A percentile compares a stretch with the other conserved stretches of the same genome.
Conservation (phyloP, 768 basidiomycete species). For the Boletales sp. region DNA sequence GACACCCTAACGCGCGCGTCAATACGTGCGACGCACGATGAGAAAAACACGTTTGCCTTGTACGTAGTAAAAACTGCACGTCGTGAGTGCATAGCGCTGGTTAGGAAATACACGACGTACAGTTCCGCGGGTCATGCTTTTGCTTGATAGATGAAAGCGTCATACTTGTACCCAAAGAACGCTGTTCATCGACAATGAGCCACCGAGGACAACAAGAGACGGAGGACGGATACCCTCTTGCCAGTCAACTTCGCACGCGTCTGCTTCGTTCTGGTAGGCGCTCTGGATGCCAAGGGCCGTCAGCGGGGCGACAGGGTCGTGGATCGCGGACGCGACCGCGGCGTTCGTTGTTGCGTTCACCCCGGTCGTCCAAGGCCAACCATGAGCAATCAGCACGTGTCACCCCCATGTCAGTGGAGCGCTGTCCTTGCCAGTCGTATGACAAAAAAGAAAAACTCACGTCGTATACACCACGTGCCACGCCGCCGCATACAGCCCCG, state of each 20-base stretch:
- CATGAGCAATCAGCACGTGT: not conserved
- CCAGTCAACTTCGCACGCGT: constrained; percentile 17
- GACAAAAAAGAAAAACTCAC: constrained; percentile 7
- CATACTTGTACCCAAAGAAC: constrained; percentile 22
- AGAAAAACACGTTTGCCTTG: constrained; percentile 5
- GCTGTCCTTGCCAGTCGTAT: not conserved
- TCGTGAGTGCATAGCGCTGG: not conserved
- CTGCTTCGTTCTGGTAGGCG: constrained; percentile 24
- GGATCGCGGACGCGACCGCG: constrained; percentile 5
- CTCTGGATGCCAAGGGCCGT: constrained; percentile 11
- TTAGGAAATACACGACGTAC: constrained; percentile 1
- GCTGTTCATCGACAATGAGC: not conserved
- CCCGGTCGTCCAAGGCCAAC: constrained; percentile 15
- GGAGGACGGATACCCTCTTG: constrained; percentile 7
- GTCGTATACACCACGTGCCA: constrained; percentile 14
- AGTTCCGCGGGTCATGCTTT: constrained; percentile 21
- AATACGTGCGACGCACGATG: not conserved
- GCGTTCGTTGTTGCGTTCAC: not conserved
- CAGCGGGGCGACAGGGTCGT: constrained; percentile 9
- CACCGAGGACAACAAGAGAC: not conserved
- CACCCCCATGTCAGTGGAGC: not conserved
- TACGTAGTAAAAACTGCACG: constrained; percentile 14
- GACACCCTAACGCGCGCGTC: constrained; percentile 1
- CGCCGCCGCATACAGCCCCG: constrained; percentile 7
- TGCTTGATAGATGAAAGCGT: constrained; percentile 15